Conservation (phyloP, 108 stramenopile genomes). For the Fistulifera pelliculosa region DNA sequence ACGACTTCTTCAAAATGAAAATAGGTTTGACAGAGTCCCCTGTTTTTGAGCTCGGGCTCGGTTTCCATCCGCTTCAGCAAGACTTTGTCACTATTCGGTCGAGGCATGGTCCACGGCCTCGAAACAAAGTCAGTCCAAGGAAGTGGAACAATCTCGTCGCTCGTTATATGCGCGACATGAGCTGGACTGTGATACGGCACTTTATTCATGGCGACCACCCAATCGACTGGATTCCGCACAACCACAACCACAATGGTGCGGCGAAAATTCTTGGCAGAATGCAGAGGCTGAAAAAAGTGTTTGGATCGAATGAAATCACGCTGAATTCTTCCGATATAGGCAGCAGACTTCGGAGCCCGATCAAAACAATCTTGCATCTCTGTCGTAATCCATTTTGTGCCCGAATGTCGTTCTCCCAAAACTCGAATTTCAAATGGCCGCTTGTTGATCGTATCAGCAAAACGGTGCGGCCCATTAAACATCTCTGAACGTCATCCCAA, state of each 20-base stretch:
- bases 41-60: background rate
- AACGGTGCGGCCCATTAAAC: background rate
- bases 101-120: constrained; percentile 64
- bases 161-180: constrained; percentile 18
- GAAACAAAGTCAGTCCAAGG: constrained; percentile 70
- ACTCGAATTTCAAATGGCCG: background rate
- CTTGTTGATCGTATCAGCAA: background rate
- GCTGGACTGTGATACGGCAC: constrained; percentile 43
- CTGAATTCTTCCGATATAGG: too few species aligned
- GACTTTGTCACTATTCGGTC: background rate
- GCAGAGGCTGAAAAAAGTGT: constrained; percentile 19
- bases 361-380: constrained; percentile 7
- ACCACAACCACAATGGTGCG: constrained; percentile 42
- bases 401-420: constrained; percentile 76
- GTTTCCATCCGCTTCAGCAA: background rate
- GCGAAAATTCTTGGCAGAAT: background rate
- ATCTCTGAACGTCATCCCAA: constrained; percentile 1
- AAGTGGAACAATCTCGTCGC: constrained; percentile 2
- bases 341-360: background rate
- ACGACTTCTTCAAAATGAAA: constrained; percentile 42
- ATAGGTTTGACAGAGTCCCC: constrained; percentile 26
- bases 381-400: constrained; percentile 72
- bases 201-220: constrained; percentile 63
- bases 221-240: constrained; percentile 68
- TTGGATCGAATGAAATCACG: constrained; percentile 14